These are phyloP conservation scores for Rhizoclosmatium globosum DNA, from an alignment of 192 early-diverging fungal genomes.

Conservation along the genomic window DNA sequence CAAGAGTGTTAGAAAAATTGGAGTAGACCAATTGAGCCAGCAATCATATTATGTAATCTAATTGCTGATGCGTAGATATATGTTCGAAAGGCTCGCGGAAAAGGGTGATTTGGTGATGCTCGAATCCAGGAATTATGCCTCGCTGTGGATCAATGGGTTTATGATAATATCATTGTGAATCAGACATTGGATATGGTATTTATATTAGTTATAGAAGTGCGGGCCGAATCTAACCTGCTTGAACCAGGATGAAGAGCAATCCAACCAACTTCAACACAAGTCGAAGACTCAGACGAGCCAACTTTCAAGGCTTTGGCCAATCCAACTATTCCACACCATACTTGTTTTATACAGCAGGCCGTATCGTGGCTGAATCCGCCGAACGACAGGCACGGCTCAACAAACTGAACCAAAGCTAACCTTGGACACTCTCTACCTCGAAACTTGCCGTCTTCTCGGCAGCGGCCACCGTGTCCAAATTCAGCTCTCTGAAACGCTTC, in stretches of 20 bases:
- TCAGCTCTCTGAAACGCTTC: conserved; percentile 58
- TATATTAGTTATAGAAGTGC: background rate
- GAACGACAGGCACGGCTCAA: background rate
- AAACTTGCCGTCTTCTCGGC: conserved; percentile 82
- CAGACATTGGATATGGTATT: conserved; percentile 2
- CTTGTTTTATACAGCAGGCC: conserved; percentile 74
- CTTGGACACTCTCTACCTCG: conserved; percentile 76
- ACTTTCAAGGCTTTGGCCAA: conserved; percentile 57
- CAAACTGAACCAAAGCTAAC: conserved; percentile 59
- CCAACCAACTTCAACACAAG: background rate
- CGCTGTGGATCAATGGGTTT: conserved; percentile 46
- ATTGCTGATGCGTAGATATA: conserved; percentile 55
- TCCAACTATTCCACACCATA: conserved; percentile 55
- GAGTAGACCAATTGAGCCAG: background rate
- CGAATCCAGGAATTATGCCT: conserved; percentile 67
- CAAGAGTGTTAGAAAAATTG: background rate
- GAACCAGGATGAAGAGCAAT: conserved; percentile 7
- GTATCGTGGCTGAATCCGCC: conserved; percentile 61
- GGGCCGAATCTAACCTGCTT: background rate
- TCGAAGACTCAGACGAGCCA: background rate
- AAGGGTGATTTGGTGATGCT: conserved; percentile 64
- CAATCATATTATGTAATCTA: background rate
- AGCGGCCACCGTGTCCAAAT: conserved; percentile 74
- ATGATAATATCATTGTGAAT: conserved; percentile 17
- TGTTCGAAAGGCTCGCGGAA: conserved; percentile 79